Evolutionary conservation across 345 rosid genomes (phyloP).

Genomic region (Sisymbrium altissimum): DNA sequence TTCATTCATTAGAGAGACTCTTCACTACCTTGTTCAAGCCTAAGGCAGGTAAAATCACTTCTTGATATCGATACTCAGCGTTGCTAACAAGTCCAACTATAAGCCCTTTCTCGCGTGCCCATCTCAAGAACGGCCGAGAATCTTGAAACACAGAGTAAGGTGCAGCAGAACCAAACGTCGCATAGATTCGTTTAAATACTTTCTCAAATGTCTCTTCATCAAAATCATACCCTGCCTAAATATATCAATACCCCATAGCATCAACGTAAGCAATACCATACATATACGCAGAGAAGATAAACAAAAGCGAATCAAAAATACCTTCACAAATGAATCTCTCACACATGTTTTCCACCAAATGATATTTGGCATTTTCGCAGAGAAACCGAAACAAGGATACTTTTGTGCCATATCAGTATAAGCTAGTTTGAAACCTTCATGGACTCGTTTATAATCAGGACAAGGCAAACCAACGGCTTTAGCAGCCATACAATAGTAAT

Average conservation of each 20-base stretch:
- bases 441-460: slow-evolving; percentile 89
- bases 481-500: slow-evolving; percentile 99
- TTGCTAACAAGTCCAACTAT: slow-evolving; percentile 77
- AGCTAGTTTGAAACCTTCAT: slow-evolving; percentile 88
- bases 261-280: neutral
- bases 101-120: slow-evolving; percentile 71
- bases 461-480: slow-evolving; percentile 88
- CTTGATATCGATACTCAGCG: slow-evolving; percentile 81
- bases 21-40: slow-evolving; percentile 63
- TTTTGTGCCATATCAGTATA: slow-evolving; percentile 82
- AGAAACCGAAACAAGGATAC: slow-evolving; percentile 88
- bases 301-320: slow-evolving; percentile 3
- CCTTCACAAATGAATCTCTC: slow-evolving; percentile 75
- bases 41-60: slow-evolving; percentile 88
- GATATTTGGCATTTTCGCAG: slow-evolving; percentile 81
- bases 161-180: slow-evolving; percentile 94
- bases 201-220: slow-evolving; percentile 93
- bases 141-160: slow-evolving; percentile 79
- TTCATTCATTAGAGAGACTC: neutral
- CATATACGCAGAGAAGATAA: neutral
- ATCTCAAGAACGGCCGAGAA: slow-evolving; percentile 79
- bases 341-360: slow-evolving; percentile 96
- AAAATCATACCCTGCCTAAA: slow-evolving; percentile 92
- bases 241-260: neutral
- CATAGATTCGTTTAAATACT: slow-evolving; percentile 74